Conservation (phyloP, 2,329 filamentous ascomycete genomes). For the Eutypa lata region DNA sequence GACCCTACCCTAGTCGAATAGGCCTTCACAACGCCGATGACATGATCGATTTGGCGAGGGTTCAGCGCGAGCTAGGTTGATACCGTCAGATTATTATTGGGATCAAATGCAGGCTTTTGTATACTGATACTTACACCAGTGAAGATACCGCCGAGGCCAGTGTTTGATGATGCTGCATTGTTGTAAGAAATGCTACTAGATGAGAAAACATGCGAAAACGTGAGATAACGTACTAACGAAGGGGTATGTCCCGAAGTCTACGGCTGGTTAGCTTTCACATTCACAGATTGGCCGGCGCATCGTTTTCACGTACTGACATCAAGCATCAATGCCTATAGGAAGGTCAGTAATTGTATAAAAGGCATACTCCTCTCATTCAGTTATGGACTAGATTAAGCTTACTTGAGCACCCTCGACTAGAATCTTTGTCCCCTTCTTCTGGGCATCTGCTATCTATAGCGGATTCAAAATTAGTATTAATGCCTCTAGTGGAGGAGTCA, state of each 20-base stretch:
- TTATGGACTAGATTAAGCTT: neutral
- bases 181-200: neutral
- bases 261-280: neutral
- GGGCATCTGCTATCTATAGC: constrained; percentile 30
- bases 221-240: constrained; percentile 20
- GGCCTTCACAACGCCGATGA: constrained; percentile 64
- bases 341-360: neutral
- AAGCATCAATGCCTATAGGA: constrained; percentile 38
- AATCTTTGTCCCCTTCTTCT: constrained; percentile 49
- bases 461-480: neutral
- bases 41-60: constrained; percentile 24
- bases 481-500: no score
- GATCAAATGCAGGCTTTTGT: constrained; percentile 49
- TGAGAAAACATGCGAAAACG: no score
- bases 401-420: constrained; percentile 50
- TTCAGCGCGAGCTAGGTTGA: constrained; percentile 4
- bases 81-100: constrained; percentile 19
- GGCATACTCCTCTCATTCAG: neutral
- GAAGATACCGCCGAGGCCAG: constrained; percentile 11
- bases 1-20: constrained; percentile 32
- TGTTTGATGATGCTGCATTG: constrained; percentile 9
- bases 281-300: neutral
- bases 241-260: constrained; percentile 53
- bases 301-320: constrained; percentile 37
- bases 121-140: constrained; percentile 34